Percentiles rank a stretch among this genome's conserved stretches.
phyloP scores from a whole-genome alignment of 805 yeast genomes.

The Kluyveromyces aestuarii region DNA sequence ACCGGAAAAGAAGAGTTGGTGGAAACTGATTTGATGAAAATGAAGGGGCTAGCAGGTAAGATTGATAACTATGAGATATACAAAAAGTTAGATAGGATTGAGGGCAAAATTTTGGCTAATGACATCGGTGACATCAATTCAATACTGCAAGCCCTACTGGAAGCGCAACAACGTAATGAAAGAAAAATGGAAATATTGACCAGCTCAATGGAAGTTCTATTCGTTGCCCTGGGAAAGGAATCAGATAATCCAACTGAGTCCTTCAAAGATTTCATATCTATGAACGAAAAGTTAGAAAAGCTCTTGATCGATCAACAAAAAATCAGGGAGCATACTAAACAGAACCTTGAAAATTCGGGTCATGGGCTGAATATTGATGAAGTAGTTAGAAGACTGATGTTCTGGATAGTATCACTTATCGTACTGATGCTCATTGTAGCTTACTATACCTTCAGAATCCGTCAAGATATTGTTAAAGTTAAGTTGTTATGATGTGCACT shows the following conservation, averaged over 20 bases:
- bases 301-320: constrained; percentile 24
- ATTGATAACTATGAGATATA: constrained; percentile 19
- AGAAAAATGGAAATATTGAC: constrained; percentile 16
- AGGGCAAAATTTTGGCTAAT: constrained; percentile 28
- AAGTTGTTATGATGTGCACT: constrained; percentile 18
- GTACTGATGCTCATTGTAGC: constrained; percentile 25
- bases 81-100: constrained; percentile 24
- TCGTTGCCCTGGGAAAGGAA: constrained; percentile 4
- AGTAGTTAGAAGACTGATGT: constrained; percentile 18
- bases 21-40: constrained; percentile 19
- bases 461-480: constrained; percentile 28
- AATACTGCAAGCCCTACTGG: constrained; percentile 16
- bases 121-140: constrained; percentile 22
- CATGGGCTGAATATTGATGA: constrained; percentile 26
- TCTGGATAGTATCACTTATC: constrained; percentile 25
- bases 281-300: constrained; percentile 24
- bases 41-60: constrained; percentile 12
- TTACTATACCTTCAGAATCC: constrained; percentile 27
- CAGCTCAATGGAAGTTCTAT: constrained; percentile 5
- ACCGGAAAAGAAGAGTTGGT: constrained; percentile 27
- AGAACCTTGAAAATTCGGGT: constrained; percentile 6
- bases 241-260: constrained; percentile 5
- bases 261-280: constrained; percentile 19
- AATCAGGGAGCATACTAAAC: constrained; percentile 19
- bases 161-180: constrained; percentile 17